These are phyloP conservation scores for Boletus rubroflammeus DNA, from an alignment of 768 basidiomycete genomes.

Conservation along the genomic window DNA sequence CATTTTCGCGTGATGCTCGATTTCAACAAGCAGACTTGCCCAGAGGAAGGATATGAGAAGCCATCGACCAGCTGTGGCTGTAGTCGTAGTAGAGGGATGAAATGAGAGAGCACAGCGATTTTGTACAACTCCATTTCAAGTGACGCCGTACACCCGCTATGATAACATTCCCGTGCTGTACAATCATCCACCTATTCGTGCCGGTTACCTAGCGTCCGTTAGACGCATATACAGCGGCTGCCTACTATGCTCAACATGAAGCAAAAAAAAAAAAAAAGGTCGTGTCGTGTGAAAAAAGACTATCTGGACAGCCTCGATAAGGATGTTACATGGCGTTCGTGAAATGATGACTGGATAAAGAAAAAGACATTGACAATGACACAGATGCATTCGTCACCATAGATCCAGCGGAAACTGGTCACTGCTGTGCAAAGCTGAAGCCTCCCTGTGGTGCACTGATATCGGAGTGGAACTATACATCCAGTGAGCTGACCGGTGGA, in stretches of 20 bases:
- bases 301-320: conserved; percentile 11
- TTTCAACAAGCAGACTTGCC: conserved; percentile 41
- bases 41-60: conserved; percentile 91
- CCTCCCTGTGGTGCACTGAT: conserved; percentile 90
- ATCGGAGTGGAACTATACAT: conserved; percentile 72
- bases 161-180: conserved; percentile 19
- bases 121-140: conserved; percentile 12
- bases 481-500: conserved; percentile 2
- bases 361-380: conserved; percentile 2
- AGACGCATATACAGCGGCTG: conserved; percentile 26
- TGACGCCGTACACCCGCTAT: conserved; percentile 9
- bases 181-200: conserved; percentile 21
- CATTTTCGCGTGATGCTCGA: background rate
- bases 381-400: conserved; percentile 1
- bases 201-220: conserved; percentile 29
- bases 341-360: conserved; percentile 18
- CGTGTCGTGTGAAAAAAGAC: conserved; percentile 11
- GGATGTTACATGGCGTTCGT: conserved; percentile 19
- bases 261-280: conserved; percentile 17
- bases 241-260: conserved; percentile 23
- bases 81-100: conserved; percentile 5
- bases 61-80: conserved; percentile 53
- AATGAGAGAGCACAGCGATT: background rate
- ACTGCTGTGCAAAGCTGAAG: conserved; percentile 85
- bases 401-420: conserved; percentile 12